Evolutionary conservation across 495 filamentous ascomycete species (phyloP), one percentile per base, ranked within the genome.

Genomic region (Aspergillus carlsbadensis): DNA sequence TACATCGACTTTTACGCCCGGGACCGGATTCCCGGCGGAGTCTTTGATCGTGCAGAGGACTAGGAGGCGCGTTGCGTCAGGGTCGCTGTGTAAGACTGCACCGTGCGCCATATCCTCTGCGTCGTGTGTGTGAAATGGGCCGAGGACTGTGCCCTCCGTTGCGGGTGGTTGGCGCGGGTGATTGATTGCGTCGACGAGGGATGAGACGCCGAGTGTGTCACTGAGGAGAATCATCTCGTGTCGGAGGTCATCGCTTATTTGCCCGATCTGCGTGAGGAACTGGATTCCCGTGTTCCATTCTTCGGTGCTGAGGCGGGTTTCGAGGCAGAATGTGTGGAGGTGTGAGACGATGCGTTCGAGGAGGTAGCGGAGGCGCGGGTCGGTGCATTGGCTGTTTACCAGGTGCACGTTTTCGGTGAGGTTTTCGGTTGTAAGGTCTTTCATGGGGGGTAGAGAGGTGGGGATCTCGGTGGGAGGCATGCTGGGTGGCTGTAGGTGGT

Each of bases 181-280:
- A 70, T 88, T 87, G 10, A 57, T 36, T 13, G 22, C 43, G 68
- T 92, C 89, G 14, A 93, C 86, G 5, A 93, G 80, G 36, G 88
- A 76, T 31, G 87, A 91, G 14, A 95, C 81, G 24, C 90, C 90
- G 20, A 93, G 77, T 22, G 87, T 81, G 73, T 93, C 90, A 11
- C 88, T 92, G 44, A 93, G 84, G 43, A 92, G 82, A 64, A 92
- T 91, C 73, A 91, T 90, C 76, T 95, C 90, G 81, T 81, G 80
- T 33, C 87, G 81, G 37, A 86, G 81, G 59, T 84, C 79, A 52
- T 66, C 84, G 54, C 78, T 83, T 20, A 84, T 88, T 65, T 90
- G 78, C 6, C 87, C 87, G 42, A 81, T 80, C 37, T 71, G 29
- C 5, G 84, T 82, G 55, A 90, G 70, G 68, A 87, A 89, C 4